Conservation (phyloP, 2,329 filamentous ascomycete species). For the Fusarium sacchari region DNA sequence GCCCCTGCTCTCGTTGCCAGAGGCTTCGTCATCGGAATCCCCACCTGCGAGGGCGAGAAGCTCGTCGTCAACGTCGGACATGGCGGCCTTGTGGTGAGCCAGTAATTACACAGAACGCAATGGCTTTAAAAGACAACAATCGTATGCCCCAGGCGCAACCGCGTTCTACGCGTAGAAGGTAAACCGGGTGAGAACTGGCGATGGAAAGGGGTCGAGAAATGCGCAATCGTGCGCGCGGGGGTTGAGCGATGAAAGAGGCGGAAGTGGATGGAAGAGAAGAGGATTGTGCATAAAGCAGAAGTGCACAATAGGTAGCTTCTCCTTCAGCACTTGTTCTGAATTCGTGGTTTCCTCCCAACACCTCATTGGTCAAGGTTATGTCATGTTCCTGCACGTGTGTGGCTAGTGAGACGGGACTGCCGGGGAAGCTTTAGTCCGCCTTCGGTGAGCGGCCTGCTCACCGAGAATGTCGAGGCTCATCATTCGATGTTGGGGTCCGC, state of each 20-base stretch:
- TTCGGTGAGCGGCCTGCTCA: constrained; percentile 24
- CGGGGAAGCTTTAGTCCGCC: constrained; percentile 44
- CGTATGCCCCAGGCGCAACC: background rate
- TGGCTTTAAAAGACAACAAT: constrained; percentile 18
- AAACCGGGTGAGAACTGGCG: background rate
- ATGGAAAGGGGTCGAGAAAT: constrained; percentile 4
- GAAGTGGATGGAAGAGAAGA: constrained; percentile 23
- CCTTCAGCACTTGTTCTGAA: constrained; percentile 37
- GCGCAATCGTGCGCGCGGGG: constrained; percentile 12
- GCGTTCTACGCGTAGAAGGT: constrained; percentile 29
- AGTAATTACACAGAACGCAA: constrained; percentile 8
- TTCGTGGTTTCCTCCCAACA: constrained; percentile 32
- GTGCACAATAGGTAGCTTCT: constrained; percentile 26
- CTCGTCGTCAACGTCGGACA: constrained; percentile 94
- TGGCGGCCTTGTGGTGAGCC: constrained; percentile 52
- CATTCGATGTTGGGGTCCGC: constrained; percentile 37
- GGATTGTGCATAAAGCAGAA: constrained; percentile 27
- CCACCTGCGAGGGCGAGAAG: constrained; percentile 92
- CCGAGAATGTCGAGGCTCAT: constrained; percentile 32
- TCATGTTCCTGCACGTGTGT: constrained; percentile 42
- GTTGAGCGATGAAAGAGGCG: constrained; percentile 10
- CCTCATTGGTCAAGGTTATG: constrained; percentile 41
- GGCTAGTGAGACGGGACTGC: constrained; percentile 11
- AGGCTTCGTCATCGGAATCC: constrained; percentile 69
- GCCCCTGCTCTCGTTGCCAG: constrained; percentile 64